Conservation (phyloP, 345 rosid species). For the Angophora floribunda region DNA sequence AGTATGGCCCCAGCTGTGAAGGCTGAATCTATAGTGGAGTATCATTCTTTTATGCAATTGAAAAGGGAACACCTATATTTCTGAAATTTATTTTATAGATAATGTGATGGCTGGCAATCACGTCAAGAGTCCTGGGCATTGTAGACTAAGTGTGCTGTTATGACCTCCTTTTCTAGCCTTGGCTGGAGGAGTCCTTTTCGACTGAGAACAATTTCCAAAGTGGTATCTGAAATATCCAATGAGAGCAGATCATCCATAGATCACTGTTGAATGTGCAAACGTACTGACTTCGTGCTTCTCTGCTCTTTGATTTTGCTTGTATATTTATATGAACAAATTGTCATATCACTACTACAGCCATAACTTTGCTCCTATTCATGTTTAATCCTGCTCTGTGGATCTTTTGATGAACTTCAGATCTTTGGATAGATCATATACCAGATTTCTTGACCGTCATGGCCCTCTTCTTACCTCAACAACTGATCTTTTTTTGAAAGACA, state of each 20-base stretch:
- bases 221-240: background rate
- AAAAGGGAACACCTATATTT: background rate
- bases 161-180: background rate
- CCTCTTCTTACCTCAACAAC: background rate
- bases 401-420: background rate
- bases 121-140: background rate
- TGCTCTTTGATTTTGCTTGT: background rate
- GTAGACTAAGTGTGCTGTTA: background rate
- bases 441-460: background rate
- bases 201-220: background rate
- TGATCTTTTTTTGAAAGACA: background rate
- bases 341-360: background rate
- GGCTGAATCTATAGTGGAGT: background rate
- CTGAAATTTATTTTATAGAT: background rate
- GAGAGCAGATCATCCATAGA: background rate
- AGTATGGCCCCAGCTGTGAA: background rate
- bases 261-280: background rate
- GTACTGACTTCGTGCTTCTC: background rate
- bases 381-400: background rate
- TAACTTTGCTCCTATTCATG: background rate
- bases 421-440: background rate
- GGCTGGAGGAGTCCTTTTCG: background rate
- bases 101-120: background rate
- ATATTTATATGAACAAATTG: background rate
- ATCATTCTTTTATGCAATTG: background rate